Evolutionary conservation across 305 asterid species (phyloP), one percentile per base, ranked within the genome.

Genomic region (Fraxinus ornus): DNA sequence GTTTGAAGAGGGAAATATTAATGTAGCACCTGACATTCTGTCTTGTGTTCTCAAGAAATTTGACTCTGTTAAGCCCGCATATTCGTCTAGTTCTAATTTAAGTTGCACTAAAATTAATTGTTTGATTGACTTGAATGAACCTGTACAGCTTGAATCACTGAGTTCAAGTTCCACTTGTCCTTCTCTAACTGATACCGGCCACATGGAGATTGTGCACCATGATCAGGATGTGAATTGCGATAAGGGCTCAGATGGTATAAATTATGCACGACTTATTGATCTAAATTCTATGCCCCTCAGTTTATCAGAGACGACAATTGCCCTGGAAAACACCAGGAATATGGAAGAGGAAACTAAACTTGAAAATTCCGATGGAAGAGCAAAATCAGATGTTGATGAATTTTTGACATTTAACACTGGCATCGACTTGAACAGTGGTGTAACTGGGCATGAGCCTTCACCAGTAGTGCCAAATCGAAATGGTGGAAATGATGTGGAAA

Each of bases 81-180:
- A 79, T 73, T 79, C 85, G 17, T 79, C 86, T 3, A 30, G 86
- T 85, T 84, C 81, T 32, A 79, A 86, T 84, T 78, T 86, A 70
- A 88, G 76, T 52, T 75, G 83, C 86, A 41, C 76, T 80, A 84
- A 86, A 57, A 79, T 22, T 55, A 79, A 12, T 39, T 78, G 83
- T 83, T 89, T 85, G 81, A 79, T 94, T 36, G 97, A 94, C 91
- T 90, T 94, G 89, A 94, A 93, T 80, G 95, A 91, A 74, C 96
- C 98, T n/a, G 19, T 87, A 55, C 85, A 85, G 78, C 80, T 82
- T 10, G 94, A 92, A 60, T 73, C 87, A 21, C 80, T 70, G 41
- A 72, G 81, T 77, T 80, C 85, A 68, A 86, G 52, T 83, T 85
- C 90, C 68, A 77, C 86, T 8, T 81, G 82, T 82, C 81, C 80